Evolutionary conservation across 768 basidiomycete genomes (phyloP), one percentile per base, ranked within the genome.

Genomic region (Trametes maxima): DNA sequence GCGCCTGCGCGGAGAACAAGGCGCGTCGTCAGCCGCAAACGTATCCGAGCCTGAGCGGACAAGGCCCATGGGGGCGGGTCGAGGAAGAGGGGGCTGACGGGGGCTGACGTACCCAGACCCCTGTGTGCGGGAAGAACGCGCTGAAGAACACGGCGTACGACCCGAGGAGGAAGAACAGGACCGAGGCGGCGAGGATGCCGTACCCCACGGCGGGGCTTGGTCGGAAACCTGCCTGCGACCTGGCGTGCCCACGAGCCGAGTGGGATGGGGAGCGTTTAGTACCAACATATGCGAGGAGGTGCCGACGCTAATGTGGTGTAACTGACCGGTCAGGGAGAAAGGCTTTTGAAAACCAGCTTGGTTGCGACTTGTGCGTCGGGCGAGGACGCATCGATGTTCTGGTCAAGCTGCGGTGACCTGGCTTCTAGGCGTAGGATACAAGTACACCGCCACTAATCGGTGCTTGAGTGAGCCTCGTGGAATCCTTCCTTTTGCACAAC

Each of bases 131-230:
- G 46, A 86, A 65, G 69, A 90, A 85, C 44, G 86, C 80, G 68
- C 86, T 85, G 69, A 90, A 78, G 39, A 92, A 76, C 45, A 87
- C 74, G 24, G 86, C 85, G 74, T 90, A 87, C 63, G 78, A 80
- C 43, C 82, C 84, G 47, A 86, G 19, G 17, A 78, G 59, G 68
- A 90, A 83, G 73, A 90, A 87, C 13, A 80, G 47, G 33, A 74
- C 59, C 42, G 87, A 80, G 28, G 77, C 65, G 36, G 69, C 65
- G 56, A 89, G 67, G 65, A 85, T 72, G 62, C 79, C 63, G 69
- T 83, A 79, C 16, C 86, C 87, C 25, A 67, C 65, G 60, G 51
- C 58, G 5, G 61, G 42, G 58, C 65, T 69, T 5, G 70, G 70
- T 17, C 42, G 54, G 21, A 21, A 54, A 24, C 42, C 54, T 37